Conservation (phyloP, 306 rosid species). For the Quercus engelmannii region DNA sequence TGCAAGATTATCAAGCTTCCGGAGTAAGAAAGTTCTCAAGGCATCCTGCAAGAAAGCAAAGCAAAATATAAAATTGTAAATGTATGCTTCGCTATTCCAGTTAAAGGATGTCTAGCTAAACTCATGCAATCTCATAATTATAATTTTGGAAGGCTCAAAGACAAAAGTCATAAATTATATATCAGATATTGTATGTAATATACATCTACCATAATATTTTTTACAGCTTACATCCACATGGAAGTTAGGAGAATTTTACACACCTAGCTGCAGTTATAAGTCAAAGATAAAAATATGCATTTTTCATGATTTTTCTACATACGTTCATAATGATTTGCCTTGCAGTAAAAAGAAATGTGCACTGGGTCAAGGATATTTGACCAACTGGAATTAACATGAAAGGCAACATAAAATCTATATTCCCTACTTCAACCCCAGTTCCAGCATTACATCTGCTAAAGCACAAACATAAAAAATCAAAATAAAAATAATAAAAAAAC, state of each 20-base stretch:
- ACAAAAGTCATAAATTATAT: slow-evolving; percentile 3
- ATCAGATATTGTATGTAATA: not conserved
- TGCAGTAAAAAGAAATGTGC: not conserved
- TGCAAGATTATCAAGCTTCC: slow-evolving; percentile 82
- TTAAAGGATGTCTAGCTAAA: slow-evolving; percentile 1
- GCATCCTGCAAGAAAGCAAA: slow-evolving; percentile 68
- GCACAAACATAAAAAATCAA: not conserved
- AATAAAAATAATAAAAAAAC: too few relatives aligned
- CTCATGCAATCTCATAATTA: not conserved
- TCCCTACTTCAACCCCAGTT: slow-evolving; percentile 3
- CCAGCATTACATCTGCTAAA: not conserved
- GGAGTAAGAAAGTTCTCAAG: slow-evolving; percentile 78
- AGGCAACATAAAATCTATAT: not conserved
- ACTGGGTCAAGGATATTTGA: not conserved
- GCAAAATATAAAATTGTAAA: slow-evolving; percentile 15
- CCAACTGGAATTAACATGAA: not conserved
- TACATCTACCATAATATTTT: slow-evolving; percentile 1
- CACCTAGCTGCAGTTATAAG: not conserved
- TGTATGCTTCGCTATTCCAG: slow-evolving; percentile 6
- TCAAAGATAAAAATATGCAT: not conserved
- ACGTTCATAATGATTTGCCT: not conserved
- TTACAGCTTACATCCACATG: not conserved
- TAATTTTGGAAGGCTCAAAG: slow-evolving; percentile 5
- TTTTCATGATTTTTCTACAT: not conserved
- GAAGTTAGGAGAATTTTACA: too few relatives aligned